Conservation (phyloP, 83 land plant genomes). For the Picea engelmannii region DNA sequence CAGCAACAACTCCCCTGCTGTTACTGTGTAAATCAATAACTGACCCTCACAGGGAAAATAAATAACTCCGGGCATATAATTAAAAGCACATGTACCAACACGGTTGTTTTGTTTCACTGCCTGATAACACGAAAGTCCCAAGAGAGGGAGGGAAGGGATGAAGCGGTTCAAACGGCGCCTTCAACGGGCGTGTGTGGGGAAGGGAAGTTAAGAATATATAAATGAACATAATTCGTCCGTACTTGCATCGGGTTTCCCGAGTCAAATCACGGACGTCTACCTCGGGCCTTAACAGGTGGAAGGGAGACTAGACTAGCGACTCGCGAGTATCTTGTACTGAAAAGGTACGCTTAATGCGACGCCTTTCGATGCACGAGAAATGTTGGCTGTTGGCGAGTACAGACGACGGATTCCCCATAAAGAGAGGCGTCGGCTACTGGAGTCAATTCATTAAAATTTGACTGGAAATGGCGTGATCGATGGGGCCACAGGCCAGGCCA, state of each 20-base stretch:
- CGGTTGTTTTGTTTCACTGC: too few relatives aligned
- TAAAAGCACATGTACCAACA: not conserved
- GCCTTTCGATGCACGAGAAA: slow-evolving; percentile 13
- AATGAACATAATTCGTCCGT: not conserved
- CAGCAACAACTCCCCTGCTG: too few relatives aligned
- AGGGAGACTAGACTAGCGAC: not conserved
- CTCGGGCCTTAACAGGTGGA: slow-evolving; percentile 1
- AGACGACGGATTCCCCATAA: not conserved
- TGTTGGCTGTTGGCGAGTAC: slow-evolving; percentile 5
- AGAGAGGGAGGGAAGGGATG: not conserved
- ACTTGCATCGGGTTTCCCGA: not conserved
- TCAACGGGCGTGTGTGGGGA: not conserved
- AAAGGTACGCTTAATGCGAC: slow-evolving; percentile 15
- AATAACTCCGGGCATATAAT: not conserved
- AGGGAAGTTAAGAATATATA: not conserved
- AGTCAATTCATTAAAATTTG: slow-evolving; percentile 14
- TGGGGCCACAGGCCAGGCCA: too few relatives aligned
- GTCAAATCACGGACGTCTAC: slow-evolving; percentile 16
- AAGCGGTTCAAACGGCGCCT: not conserved
- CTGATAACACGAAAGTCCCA: not conserved
- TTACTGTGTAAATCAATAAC: too few relatives aligned
- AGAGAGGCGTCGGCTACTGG: not conserved
- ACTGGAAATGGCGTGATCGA: not conserved
- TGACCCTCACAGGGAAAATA: not conserved
- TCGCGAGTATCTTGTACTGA: slow-evolving; percentile 13